These are phyloP conservation scores for Cicer arietinum DNA, from an alignment of 306 rosid genomes.

Conservation along the genomic window DNA sequence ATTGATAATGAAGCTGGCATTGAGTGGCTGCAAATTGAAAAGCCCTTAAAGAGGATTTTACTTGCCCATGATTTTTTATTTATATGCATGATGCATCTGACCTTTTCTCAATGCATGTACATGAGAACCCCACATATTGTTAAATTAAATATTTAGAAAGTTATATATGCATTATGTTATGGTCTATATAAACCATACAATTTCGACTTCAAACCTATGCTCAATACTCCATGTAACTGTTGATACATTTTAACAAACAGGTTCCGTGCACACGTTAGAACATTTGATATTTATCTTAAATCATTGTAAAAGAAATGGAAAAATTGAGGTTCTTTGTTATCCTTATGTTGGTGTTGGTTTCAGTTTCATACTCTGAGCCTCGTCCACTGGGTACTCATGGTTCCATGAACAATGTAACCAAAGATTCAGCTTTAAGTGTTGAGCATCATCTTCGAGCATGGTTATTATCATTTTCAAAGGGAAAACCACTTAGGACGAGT, in stretches of 20 bases:
- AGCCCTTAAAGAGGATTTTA: conserved; percentile 8
- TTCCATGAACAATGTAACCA: neutral
- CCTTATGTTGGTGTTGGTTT: conserved; percentile 10
- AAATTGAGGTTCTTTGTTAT: neutral
- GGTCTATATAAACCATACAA: conserved; percentile 22
- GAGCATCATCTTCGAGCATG: neutral
- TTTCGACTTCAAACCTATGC: neutral
- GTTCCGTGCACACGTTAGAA: neutral
- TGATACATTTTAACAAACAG: neutral
- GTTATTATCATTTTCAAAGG: neutral
- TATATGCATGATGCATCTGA: neutral
- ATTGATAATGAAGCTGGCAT: neutral
- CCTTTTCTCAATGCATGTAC: conserved; percentile 22
- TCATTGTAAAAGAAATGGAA: neutral
- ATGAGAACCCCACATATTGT: neutral
- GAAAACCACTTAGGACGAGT: neutral
- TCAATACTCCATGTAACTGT: neutral
- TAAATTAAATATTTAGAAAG: conserved; percentile 1
- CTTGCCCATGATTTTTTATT: neutral
- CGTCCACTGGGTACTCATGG: neutral
- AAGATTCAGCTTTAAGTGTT: conserved; percentile 2
- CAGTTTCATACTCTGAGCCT: conserved; percentile 15
- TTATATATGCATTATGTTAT: neutral
- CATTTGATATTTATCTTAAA: neutral
- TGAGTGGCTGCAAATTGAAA: conserved; percentile 5